Conservation (phyloP, 2,329 filamentous ascomycete genomes). For the Hypoxylon sp. region DNA sequence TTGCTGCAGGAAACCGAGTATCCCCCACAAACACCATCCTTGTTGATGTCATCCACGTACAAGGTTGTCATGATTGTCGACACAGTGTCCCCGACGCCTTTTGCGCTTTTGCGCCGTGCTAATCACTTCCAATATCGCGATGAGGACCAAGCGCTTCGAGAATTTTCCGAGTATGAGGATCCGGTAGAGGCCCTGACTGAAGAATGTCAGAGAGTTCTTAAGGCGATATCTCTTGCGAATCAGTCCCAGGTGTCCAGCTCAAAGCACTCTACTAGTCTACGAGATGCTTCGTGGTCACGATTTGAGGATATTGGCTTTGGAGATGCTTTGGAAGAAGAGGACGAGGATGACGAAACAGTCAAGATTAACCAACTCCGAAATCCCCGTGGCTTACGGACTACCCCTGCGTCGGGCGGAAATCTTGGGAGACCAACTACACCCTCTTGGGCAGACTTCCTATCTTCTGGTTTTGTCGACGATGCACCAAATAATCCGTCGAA, state of each 20-base stretch:
- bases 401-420: constrained; percentile 76
- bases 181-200: constrained; percentile 90
- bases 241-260: constrained; percentile 82
- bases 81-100: constrained; percentile 93
- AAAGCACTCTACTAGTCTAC: constrained; percentile 79
- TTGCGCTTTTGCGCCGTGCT: constrained; percentile 88
- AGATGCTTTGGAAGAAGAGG: constrained; percentile 78
- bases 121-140: constrained; percentile 97
- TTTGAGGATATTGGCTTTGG: constrained; percentile 97
- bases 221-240: constrained; percentile 89
- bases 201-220: constrained; percentile 91
- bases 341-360: constrained; percentile 72
- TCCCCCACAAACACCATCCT: constrained; percentile 81
- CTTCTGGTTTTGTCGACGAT: constrained; percentile 89
- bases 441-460: constrained; percentile 98
- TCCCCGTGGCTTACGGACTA: constrained; percentile 70
- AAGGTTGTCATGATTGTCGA: constrained; percentile 98
- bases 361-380: constrained; percentile 58
- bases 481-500: constrained; percentile 74
- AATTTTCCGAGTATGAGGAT: constrained; percentile 91
- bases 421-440: constrained; percentile 90
- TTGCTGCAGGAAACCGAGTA: constrained; percentile 94
- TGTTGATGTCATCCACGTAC: constrained; percentile 85
- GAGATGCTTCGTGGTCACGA: constrained; percentile 94
- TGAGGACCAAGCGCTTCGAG: constrained; percentile 84